Conservation (phyloP, 108 stramenopile species). For the Cyclotella sp. region DNA sequence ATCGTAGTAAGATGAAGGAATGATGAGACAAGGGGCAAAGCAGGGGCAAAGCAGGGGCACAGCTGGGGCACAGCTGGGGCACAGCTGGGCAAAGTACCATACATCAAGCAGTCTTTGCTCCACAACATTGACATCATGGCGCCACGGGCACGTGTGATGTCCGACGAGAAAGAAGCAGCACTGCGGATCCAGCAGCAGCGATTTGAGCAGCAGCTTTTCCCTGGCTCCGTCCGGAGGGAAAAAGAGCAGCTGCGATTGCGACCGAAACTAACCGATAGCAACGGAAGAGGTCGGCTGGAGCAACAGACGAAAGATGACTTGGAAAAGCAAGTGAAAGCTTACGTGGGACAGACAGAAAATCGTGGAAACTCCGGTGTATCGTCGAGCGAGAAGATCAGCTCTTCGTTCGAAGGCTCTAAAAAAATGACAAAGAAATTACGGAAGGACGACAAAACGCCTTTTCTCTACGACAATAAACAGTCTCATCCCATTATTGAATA, state of each 20-base stretch:
- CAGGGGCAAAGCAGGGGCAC: no score
- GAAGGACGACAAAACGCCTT: slow-evolving; percentile 1
- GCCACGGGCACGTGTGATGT: background rate
- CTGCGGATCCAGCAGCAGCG: slow-evolving; percentile 26
- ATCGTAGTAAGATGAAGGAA: no score
- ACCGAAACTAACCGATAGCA: background rate
- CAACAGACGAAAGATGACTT: background rate
- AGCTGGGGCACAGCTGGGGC: background rate
- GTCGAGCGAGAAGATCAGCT: background rate
- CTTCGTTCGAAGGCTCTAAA: background rate
- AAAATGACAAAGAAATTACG: background rate
- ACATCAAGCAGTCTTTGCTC: background rate
- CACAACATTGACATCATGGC: background rate
- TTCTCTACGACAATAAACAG: slow-evolving; percentile 37
- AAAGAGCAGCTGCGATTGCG: background rate
- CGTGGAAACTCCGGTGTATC: background rate
- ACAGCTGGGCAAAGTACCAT: background rate
- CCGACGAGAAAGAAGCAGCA: background rate
- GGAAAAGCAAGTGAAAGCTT: background rate
- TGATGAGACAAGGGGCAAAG: no score
- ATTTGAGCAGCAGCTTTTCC: slow-evolving; percentile 38
- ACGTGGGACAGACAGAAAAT: background rate
- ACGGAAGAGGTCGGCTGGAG: background rate
- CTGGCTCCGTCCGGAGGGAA: background rate
- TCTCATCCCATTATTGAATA: slow-evolving; percentile 47